Evolutionary conservation across 2,329 filamentous ascomycete species (phyloP).

Genomic region (Cryphonectria parasitica): DNA sequence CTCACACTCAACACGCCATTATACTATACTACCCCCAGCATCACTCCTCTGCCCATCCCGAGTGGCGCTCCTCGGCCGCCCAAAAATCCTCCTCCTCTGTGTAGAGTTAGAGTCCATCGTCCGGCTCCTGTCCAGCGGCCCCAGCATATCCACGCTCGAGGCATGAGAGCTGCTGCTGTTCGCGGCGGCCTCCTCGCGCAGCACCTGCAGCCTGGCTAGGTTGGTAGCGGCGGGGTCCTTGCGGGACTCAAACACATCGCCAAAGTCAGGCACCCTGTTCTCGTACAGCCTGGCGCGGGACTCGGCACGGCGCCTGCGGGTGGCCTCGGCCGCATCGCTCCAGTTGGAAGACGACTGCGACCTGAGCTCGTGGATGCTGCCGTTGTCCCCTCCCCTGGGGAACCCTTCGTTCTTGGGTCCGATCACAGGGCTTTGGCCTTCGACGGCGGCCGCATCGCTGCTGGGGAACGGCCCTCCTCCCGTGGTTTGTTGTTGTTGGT

Average conservation of each 20-base stretch:
- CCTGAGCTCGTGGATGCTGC: conserved; percentile 16
- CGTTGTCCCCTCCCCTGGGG: background rate
- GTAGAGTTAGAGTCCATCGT: conserved; percentile 10
- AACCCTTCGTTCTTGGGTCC: conserved; percentile 10
- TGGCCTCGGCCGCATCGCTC: background rate
- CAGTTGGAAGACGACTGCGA: conserved; percentile 14
- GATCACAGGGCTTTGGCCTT: conserved; percentile 2
- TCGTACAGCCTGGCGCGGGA: conserved; percentile 17
- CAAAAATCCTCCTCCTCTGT: conserved; percentile 22
- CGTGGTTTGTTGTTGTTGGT: conserved; percentile 18
- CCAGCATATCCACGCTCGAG: conserved; percentile 14
- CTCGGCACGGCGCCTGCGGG: conserved; percentile 24
- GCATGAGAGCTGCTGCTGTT: background rate
- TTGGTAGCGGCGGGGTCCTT: conserved; percentile 21
- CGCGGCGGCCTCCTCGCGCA: conserved; percentile 23
- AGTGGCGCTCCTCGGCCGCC: conserved; percentile 25
- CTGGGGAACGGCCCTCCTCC: conserved; percentile 14
- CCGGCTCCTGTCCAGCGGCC: conserved; percentile 10
- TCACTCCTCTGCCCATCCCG: background rate
- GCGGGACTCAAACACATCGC: conserved; percentile 28
- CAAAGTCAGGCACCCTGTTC: conserved; percentile 20
- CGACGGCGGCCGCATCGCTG: conserved; percentile 20
- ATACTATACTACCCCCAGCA: conserved; percentile 9
- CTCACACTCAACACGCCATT: background rate
- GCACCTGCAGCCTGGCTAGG: conserved; percentile 25